These are phyloP conservation scores for Calonectria naviculata DNA, from an alignment of 2,329 filamentous ascomycete species.

Conservation along the genomic window DNA sequence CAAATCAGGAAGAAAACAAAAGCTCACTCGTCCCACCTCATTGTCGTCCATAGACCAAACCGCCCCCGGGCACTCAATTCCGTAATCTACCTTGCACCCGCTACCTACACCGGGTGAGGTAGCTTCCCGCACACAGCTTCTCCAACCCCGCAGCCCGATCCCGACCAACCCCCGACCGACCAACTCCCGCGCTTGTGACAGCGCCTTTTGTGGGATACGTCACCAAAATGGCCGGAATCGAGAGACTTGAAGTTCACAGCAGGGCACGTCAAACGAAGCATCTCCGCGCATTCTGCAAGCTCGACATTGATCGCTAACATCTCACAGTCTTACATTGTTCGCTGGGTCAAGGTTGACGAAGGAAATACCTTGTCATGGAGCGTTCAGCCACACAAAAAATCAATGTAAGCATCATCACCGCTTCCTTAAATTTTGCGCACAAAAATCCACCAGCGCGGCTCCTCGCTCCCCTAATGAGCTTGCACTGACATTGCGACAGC, in stretches of 20 bases:
- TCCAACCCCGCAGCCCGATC: background rate
- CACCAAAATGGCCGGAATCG: constrained; percentile 85
- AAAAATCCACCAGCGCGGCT: background rate
- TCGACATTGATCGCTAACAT: constrained; percentile 31
- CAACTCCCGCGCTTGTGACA: background rate
- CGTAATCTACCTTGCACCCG: background rate
- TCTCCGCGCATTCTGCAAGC: background rate
- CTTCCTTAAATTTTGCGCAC: background rate
- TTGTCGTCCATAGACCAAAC: background rate
- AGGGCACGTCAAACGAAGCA: constrained; percentile 70
- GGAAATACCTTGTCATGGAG: constrained; percentile 97
- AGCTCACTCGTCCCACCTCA: constrained; percentile 5
- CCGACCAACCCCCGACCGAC: constrained; percentile 2
- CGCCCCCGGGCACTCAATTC: background rate
- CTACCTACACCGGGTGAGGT: constrained; percentile 4
- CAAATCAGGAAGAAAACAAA: constrained; percentile 13
- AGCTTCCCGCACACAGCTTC: constrained; percentile 21
- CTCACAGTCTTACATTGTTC: constrained; percentile 95
- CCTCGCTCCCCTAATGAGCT: background rate
- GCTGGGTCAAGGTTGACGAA: constrained; percentile 93
- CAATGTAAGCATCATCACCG: constrained; percentile 68
- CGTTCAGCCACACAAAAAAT: constrained; percentile 97
- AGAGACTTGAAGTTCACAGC: constrained; percentile 97
- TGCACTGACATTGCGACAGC: constrained; percentile 52
- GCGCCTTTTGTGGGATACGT: constrained; percentile 13